phyloP scores from a whole-genome alignment of 805 yeast species.

The Hanseniaspora nectarophila region DNA sequence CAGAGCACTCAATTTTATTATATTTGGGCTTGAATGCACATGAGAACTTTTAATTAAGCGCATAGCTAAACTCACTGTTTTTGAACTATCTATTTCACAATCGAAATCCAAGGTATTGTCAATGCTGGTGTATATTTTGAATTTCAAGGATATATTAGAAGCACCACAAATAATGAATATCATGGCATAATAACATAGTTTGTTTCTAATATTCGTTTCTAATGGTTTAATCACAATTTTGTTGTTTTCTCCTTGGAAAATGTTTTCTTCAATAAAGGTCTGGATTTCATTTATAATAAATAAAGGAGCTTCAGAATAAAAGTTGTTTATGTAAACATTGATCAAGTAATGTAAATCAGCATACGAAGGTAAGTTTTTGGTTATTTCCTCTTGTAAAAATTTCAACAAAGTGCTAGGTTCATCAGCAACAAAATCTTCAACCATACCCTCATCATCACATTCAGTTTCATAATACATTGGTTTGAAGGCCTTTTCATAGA shows the following conservation, averaged over 20 bases:
- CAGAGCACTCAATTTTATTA: not conserved
- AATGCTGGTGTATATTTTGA: not conserved
- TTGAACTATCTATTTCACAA: not conserved
- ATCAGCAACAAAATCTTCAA: not conserved
- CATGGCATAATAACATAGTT: not conserved
- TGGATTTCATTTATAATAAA: not conserved
- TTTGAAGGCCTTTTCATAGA: not conserved
- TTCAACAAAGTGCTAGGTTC: not conserved
- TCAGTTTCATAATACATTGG: not conserved
- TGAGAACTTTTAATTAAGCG: not conserved
- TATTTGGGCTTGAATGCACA: not conserved
- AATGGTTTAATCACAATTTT: not conserved
- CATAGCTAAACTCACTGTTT: not conserved
- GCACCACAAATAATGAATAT: not conserved
- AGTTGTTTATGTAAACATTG: not conserved
- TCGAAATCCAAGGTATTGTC: not conserved
- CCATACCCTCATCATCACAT: not conserved
- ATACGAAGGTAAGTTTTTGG: not conserved
- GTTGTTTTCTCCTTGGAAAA: not conserved
- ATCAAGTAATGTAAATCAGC: not conserved
- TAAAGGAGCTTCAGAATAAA: not conserved
- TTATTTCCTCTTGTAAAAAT: not conserved
- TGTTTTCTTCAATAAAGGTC: not conserved
- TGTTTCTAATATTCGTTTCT: not conserved
- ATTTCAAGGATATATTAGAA: not conserved